Evolutionary conservation across 352 stramenopile genomes (phyloP), one percentile per base, ranked within the genome.

Genomic region (Albugo candida): DNA sequence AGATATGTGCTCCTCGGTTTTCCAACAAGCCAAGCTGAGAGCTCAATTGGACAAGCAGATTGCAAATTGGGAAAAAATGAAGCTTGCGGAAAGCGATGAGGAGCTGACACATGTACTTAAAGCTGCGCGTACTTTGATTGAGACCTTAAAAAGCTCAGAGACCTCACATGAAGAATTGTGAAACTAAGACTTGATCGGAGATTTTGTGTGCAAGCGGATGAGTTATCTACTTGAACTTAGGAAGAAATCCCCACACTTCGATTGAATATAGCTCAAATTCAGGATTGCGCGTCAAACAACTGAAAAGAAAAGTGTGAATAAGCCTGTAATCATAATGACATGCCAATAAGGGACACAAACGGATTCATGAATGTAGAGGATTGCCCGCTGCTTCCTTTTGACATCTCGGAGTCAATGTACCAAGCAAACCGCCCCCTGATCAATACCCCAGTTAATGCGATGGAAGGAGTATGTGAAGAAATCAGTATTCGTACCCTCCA

Each of bases 241-340:
- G 59, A 13, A 63, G 50, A 48, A 84, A 81, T 8, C 71, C 67
- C 72, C 72, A 84, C 12, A 84, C 67, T 52, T 84, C 72, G 37
- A 82, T 68, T 47, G 62, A 60, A 21, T 62, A 59, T 11, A 82
- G 60, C 3, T 69, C 70, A 39, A 83, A 84, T 41, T 78, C 56
- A 4, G 54, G 24, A 24, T 78, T 63, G 18, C 51, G 54, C 19
- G 72, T 70, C 24, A 84, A 48, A 31, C 61, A 54, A 13, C 65
- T 75, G 34, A 16, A 19, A 31, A 10, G 14, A 44, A 8, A 12
- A 38, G 11, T 41, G 44, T 31, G 18, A 52, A 45, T 31, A 16
- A 31, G 24, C 24, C 8, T n/a, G n/a, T n/a, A 24, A 37, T 1
- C 27, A 19, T 5, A 46, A 35, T 11, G 10, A 48, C 21, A 11